Evolutionary conservation across 164 flowering plant species (phyloP).

Genomic region (Saururus chinensis): DNA sequence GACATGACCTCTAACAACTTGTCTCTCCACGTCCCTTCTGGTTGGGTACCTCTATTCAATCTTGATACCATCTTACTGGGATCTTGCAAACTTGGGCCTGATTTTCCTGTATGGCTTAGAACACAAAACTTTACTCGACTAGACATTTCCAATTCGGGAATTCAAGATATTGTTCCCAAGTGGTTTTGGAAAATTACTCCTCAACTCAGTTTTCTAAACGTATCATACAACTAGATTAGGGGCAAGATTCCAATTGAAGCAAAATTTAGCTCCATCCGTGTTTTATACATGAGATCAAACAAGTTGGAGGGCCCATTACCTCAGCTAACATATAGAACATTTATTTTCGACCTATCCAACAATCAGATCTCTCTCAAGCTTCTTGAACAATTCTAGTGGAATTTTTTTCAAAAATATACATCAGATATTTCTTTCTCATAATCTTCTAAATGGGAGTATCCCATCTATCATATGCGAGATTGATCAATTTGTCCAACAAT

Average conservation of each 20-base stretch:
- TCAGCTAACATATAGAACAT: no score
- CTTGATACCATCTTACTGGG: background rate
- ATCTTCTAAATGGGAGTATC: no score
- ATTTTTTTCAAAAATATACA: no score
- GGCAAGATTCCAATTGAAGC: background rate
- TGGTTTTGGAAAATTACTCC: background rate
- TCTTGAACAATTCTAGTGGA: no score
- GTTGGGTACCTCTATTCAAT: constrained; percentile 2
- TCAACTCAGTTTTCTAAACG: background rate
- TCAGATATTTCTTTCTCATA: no score
- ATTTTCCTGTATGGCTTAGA: background rate
- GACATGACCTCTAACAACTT: no score
- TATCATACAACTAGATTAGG: background rate
- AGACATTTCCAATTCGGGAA: background rate
- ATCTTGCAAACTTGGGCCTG: background rate
- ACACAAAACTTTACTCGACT: background rate
- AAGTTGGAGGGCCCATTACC: background rate
- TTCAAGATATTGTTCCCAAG: background rate
- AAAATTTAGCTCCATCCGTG: no score
- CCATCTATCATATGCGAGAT: no score
- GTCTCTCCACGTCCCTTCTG: background rate
- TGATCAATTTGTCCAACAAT: no score
- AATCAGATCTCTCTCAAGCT: no score
- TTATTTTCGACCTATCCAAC: no score
- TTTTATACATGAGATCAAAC: no score